phyloP scores from a whole-genome alignment of 2,329 filamentous ascomycete genomes.

The Seiridium unicorne region DNA sequence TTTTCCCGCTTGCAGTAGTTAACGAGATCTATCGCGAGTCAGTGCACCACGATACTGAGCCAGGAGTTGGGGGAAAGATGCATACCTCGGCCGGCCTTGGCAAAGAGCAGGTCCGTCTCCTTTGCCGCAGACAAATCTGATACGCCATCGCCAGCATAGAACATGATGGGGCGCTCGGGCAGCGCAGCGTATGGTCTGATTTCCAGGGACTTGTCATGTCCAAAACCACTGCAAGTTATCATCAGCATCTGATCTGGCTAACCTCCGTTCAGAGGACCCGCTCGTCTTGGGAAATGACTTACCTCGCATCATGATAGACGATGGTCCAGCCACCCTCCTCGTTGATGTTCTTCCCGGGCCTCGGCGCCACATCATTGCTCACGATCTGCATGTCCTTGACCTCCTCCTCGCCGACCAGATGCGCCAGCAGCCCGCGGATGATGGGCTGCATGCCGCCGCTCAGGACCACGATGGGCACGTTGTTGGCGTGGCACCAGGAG shows the following conservation, averaged over 20 bases:
- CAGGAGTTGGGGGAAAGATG: not conserved
- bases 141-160: constrained; percentile 94
- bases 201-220: constrained; percentile 95
- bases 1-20: constrained; percentile 81
- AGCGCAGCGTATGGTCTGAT: constrained; percentile 83
- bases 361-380: constrained; percentile 73
- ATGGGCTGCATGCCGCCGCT: constrained; percentile 92
- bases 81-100: constrained; percentile 83
- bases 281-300: constrained; percentile 18
- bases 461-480: constrained; percentile 88
- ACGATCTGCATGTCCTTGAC: constrained; percentile 82
- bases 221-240: constrained; percentile 63
- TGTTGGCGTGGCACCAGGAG: constrained; percentile 74
- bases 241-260: not conserved
- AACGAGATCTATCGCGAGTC: constrained; percentile 65
- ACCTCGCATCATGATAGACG: constrained; percentile 83
- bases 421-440: constrained; percentile 78
- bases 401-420: constrained; percentile 74
- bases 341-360: constrained; percentile 69
- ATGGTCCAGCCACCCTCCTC: constrained; percentile 85
- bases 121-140: constrained; percentile 88
- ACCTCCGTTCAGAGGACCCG: no score
- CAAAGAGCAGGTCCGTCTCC: constrained; percentile 91
- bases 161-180: constrained; percentile 72
- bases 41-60: not conserved